Conservation (phyloP, 805 yeast genomes). For the Myxozyma neglecta region DNA sequence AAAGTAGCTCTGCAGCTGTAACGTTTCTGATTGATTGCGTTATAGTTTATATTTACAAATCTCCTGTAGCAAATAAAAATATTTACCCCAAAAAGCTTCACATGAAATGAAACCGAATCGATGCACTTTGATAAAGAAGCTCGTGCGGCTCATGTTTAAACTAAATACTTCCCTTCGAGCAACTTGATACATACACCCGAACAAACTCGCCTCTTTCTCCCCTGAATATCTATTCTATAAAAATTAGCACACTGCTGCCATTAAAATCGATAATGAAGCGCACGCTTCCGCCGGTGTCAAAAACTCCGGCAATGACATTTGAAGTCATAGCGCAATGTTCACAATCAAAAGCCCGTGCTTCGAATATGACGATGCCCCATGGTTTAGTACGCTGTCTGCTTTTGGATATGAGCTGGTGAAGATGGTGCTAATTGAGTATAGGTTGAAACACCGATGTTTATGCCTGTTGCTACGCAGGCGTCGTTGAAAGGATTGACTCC, state of each 20-base stretch:
- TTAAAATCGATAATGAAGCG: slow-evolving; percentile 8
- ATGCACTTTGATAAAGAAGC: not conserved
- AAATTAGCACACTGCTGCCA: not conserved
- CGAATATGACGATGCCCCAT: slow-evolving; percentile 46
- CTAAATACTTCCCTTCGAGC: too few species aligned
- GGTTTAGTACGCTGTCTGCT: slow-evolving; percentile 37
- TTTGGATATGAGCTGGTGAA: not conserved
- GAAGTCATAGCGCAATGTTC: slow-evolving; percentile 47
- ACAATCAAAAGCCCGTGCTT: slow-evolving; percentile 47
- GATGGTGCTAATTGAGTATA: not conserved
- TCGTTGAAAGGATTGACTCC: slow-evolving; percentile 48
- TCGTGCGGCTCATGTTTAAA: not conserved
- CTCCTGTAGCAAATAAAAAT: too few species aligned
- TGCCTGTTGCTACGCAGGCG: slow-evolving; percentile 53
- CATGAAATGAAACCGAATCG: not conserved
- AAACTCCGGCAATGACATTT: slow-evolving; percentile 41
- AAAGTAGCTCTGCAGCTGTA: too few species aligned
- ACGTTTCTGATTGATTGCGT: too few species aligned
- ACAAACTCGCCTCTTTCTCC: not conserved
- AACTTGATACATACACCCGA: not conserved
- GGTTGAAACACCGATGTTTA: slow-evolving; percentile 48
- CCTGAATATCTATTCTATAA: not conserved
- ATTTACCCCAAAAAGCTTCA: too few species aligned
- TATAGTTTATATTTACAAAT: too few species aligned
- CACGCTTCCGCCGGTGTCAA: slow-evolving; percentile 14